These are phyloP conservation scores for Paramyrothecium sp. DNA, from an alignment of 2,329 filamentous ascomycete genomes.

Conservation along the genomic window DNA sequence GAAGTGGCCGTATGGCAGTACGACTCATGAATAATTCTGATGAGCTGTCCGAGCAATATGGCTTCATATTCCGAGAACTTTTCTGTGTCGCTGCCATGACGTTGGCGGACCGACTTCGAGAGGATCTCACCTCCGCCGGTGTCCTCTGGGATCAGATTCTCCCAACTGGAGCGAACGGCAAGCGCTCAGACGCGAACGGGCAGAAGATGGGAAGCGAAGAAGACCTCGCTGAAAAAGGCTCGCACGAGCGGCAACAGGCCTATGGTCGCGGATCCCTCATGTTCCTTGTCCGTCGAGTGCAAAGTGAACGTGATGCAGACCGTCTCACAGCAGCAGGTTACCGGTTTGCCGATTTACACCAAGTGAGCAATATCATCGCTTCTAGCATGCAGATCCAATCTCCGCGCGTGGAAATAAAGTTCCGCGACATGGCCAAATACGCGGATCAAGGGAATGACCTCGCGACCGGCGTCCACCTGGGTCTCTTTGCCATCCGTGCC, in stretches of 20 bases:
- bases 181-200: constrained; percentile 15
- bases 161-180: constrained; percentile 51
- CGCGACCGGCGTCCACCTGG: constrained; percentile 54
- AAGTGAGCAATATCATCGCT: constrained; percentile 68
- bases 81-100: constrained; percentile 78
- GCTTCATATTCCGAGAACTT: constrained; percentile 74
- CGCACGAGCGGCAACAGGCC: constrained; percentile 18
- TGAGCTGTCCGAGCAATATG: constrained; percentile 66
- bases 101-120: constrained; percentile 67
- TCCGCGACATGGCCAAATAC: constrained; percentile 65
- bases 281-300: constrained; percentile 69
- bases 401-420: constrained; percentile 56
- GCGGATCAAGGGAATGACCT: constrained; percentile 44
- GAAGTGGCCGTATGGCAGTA: constrained; percentile 31
- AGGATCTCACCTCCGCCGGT: constrained; percentile 62
- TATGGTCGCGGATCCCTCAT: constrained; percentile 76
- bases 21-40: constrained; percentile 52
- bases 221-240: constrained; percentile 38
- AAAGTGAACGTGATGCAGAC: constrained; percentile 55
- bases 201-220: constrained; percentile 26
- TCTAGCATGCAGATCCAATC: constrained; percentile 72
- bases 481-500: constrained; percentile 57
- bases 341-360: constrained; percentile 69
- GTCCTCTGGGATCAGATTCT: constrained; percentile 75
- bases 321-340: constrained; percentile 70